phyloP scores from a whole-genome alignment of 2,329 filamentous ascomycete genomes.

The Beauveria brongniartii region DNA sequence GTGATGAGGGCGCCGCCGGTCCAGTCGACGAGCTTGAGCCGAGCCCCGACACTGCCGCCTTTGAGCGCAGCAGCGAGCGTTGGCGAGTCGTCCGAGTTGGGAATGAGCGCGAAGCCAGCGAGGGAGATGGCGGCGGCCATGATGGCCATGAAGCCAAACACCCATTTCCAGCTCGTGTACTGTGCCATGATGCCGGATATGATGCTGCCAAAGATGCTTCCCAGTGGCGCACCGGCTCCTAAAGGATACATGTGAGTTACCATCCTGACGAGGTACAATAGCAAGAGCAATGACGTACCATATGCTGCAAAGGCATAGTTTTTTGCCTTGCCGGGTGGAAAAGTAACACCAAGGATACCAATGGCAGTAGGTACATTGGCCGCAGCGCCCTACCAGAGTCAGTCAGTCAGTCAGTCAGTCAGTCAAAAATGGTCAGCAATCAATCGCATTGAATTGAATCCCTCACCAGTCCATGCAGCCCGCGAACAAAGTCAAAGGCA shows the following conservation, averaged over 20 bases:
- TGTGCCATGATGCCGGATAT: conserved; percentile 55
- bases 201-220: conserved; percentile 57
- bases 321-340: conserved; percentile 59
- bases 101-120: conserved; percentile 52
- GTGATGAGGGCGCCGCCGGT: conserved; percentile 57
- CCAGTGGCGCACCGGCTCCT: conserved; percentile 57
- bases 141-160: conserved; percentile 57
- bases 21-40: conserved; percentile 52
- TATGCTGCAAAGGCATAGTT: conserved; percentile 63
- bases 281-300: conserved; percentile 25
- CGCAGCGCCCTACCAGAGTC: conserved; percentile 43
- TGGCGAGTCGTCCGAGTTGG: conserved; percentile 19
- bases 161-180: conserved; percentile 57
- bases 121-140: conserved; percentile 48
- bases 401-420: neutral
- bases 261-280: neutral
- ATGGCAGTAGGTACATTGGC: conserved; percentile 65
- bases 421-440: neutral
- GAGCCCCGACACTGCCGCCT: conserved; percentile 19
- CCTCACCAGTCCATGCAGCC: conserved; percentile 50
- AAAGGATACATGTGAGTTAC: neutral
- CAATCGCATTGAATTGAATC: no score
- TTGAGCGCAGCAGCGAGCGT: conserved; percentile 5
- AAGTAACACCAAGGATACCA: conserved; percentile 60
- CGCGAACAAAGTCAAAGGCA: conserved; percentile 58